Conservation (phyloP, 2,329 filamentous ascomycete species). For the Thelonectria rubi region DNA sequence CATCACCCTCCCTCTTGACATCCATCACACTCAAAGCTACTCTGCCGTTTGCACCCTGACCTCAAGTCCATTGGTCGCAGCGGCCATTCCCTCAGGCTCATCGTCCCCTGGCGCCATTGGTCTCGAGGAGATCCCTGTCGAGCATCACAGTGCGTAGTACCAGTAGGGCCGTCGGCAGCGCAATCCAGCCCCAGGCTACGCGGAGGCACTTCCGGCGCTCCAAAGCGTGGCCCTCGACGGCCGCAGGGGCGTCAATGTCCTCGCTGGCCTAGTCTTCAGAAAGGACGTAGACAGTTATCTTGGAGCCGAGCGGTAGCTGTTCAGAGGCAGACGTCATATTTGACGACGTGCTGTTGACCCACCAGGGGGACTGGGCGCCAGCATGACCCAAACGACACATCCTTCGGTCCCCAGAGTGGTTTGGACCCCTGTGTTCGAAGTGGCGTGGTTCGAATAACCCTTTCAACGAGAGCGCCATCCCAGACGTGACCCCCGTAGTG, state of each 20-base stretch:
- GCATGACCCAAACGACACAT: too few species aligned
- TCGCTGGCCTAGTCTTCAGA: conserved; percentile 2
- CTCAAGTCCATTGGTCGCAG: too few species aligned
- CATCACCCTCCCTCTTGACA: too few species aligned
- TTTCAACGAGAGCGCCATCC: conserved; percentile 3
- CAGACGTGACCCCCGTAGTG: conserved; percentile 9
- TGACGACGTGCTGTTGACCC: conserved; percentile 8
- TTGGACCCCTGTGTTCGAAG: background rate
- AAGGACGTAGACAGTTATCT: background rate
- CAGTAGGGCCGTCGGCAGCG: conserved; percentile 7
- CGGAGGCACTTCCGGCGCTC: conserved; percentile 10
- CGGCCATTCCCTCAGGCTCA: too few species aligned
- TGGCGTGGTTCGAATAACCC: conserved; percentile 1
- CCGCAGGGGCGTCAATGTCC: background rate
- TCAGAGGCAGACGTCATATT: too few species aligned
- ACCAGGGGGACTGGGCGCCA: conserved; percentile 6
- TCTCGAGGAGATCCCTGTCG: background rate
- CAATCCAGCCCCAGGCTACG: conserved; percentile 16
- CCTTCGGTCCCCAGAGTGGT: background rate
- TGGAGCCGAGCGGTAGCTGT: background rate
- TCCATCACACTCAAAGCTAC: too few species aligned
- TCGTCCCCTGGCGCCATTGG: too few species aligned
- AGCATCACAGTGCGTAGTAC: conserved; percentile 8
- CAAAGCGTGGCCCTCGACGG: conserved; percentile 6
- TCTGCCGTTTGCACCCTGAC: too few species aligned